Base-by-base conservation (phyloP, 1,284 basidiomycete genomes). In the Mycena sp. region DNA sequence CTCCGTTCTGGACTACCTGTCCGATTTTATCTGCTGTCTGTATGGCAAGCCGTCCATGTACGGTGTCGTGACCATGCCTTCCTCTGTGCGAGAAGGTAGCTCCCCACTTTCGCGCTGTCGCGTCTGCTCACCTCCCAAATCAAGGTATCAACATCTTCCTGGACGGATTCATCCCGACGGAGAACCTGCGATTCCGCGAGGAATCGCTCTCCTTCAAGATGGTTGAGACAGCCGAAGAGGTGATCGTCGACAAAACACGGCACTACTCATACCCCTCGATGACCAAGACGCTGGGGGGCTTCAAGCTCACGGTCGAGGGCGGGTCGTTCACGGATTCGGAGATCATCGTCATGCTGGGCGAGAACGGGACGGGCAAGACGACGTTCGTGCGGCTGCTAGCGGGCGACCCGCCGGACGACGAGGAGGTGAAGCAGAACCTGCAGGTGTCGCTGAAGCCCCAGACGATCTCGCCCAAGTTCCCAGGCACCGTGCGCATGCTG, bases 361-460 rank as follows among this genome's bases (percentile, higher is more conserved):
- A 99, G 85, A 99, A 99, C 78, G 96, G 96, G 58, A 99, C 95
- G 11, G 96, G 96, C 48, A 99, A 99, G 85, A 98, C 96, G 50
- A 99, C 96, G 0, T 94, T 99, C 75, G 94, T 99, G 63, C 92
- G 95, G 67, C 81, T 99, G 57, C 85, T 99, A 58, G 95, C 95
- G 9, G 96, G 96, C 51, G 89, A 95, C 68, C 87, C 85, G 23
- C 95, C 96, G 9, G 96, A 99, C 80, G 78, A 87, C 65, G 90
- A 91, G 77, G 86, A 88, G 30, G 91, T 94, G 77, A 92, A 91
- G 77, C 88, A 91, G 79, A 85, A 88, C 40, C 80, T 95, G 46
- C 79, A 89, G 7, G 95, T 98, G 14, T 97, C 95, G 35, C 85
- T 98, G 74, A 99, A 99, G 81, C 96, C 96, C 4, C 96, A 99